A percentile compares a stretch with the other conserved stretches of the same genome.
Evolutionary conservation across 164 flowering plant species (phyloP).

Genomic region (Houttuynia cordata): DNA sequence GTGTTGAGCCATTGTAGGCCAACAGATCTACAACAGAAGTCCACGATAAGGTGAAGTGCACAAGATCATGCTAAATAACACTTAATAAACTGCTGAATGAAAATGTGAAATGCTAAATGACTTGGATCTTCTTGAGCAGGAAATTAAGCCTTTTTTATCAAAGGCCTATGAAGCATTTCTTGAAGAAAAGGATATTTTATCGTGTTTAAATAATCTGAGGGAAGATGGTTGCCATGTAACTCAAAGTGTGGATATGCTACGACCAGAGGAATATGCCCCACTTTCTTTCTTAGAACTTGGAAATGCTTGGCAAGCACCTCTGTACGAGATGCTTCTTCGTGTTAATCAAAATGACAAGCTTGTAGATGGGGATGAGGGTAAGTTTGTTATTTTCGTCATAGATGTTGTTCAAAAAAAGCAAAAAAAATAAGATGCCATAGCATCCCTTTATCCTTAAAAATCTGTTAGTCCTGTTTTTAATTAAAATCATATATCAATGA

Average conservation of each 20-base stretch:
- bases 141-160: slow-evolving; percentile 42
- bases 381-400: neutral
- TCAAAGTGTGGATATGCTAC: slow-evolving; percentile 1
- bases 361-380: slow-evolving; percentile 28
- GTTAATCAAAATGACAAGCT: slow-evolving; percentile 5
- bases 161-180: slow-evolving; percentile 58
- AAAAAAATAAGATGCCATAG: neutral
- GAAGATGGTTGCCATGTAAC: slow-evolving; percentile 11
- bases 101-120: neutral
- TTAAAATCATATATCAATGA: neutral
- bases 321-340: slow-evolving; percentile 54
- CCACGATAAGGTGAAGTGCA: neutral
- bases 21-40: too few relatives aligned
- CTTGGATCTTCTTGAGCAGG: slow-evolving; percentile 22
- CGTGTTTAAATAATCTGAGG: slow-evolving; percentile 27
- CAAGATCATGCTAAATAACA: neutral
- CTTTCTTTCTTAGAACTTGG: slow-evolving; percentile 57
- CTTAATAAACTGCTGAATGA: neutral
- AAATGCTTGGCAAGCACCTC: slow-evolving; percentile 73
- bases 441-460: too few relatives aligned
- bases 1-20: too few relatives aligned
- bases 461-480: neutral
- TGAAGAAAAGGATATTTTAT: slow-evolving; percentile 29
- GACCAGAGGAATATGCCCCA: slow-evolving; percentile 6
- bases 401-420: neutral